These are phyloP conservation scores for Aspergillus pseudoviridinutans DNA, from an alignment of 2,329 filamentous ascomycete species.

Conservation along the genomic window DNA sequence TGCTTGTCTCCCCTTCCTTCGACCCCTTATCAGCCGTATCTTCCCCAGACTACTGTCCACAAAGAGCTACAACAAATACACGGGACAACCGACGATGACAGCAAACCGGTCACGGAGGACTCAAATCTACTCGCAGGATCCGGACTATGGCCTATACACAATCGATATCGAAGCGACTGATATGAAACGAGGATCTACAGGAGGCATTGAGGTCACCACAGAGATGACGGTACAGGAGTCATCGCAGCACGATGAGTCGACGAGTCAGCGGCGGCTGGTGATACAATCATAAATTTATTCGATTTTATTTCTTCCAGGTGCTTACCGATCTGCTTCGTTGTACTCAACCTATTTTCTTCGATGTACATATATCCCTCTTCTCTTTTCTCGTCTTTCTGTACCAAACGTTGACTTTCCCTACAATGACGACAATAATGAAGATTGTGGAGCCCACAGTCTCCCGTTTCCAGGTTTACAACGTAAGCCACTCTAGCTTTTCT, in stretches of 20 bases:
- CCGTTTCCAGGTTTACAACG: background rate
- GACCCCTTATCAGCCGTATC: slow-evolving; percentile 35
- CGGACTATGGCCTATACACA: slow-evolving; percentile 26
- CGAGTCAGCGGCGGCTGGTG: slow-evolving; percentile 22
- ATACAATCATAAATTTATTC: slow-evolving; percentile 11
- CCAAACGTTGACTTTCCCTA: background rate
- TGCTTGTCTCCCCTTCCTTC: slow-evolving; percentile 39
- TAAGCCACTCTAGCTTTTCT: background rate
- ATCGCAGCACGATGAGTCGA: slow-evolving; percentile 12
- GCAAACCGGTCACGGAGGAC: slow-evolving; percentile 10
- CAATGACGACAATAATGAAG: background rate
- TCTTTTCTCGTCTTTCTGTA: background rate
- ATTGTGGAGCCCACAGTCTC: background rate
- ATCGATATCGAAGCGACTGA: slow-evolving; percentile 26
- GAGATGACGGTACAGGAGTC: slow-evolving; percentile 26
- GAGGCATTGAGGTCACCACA: slow-evolving; percentile 30
- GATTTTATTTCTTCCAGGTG: background rate
- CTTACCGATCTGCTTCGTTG: background rate
- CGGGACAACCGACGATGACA: slow-evolving; percentile 12
- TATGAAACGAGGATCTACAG: slow-evolving; percentile 6
- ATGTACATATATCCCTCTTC: background rate
- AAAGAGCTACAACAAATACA: slow-evolving; percentile 23
- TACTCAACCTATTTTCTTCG: background rate
- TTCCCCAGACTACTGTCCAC: slow-evolving; percentile 34
- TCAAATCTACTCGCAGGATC: slow-evolving; percentile 18